Base-by-base conservation (phyloP, 1,284 basidiomycete genomes). In the Phylloboletellus chloephorus region DNA sequence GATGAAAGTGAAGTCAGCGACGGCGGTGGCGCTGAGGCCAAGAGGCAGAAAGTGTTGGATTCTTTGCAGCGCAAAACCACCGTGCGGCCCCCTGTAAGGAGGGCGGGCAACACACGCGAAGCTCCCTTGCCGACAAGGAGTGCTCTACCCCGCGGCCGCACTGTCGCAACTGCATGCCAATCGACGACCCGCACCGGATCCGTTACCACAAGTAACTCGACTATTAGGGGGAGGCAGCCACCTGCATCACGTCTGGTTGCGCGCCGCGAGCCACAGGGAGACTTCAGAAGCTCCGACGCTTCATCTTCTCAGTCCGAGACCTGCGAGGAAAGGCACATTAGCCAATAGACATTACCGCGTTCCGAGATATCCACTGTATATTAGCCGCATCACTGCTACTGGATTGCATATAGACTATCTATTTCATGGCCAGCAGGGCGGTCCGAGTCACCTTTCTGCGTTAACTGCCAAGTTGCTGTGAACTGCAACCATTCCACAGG, bases 31-130 rank as follows among this genome's bases (percentile, higher is more conserved):
- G 31, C 40, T 19, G 44, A 45, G 13, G 35, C 31, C 7, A 61
- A 64, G 43, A 60, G 47, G 29, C 63, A 54, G 34, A 61, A 36
- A 19, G 49, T 64, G 17, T 25, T 64, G 19, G 50, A 53, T 11
- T 54, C 61, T 24, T 20, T 48, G n/a, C 51, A 45, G 36, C 60
- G 61, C 23, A 51, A 42, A 37, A 55, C 54, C 7, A 58, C 56
- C 12, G 37, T 63, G n/a, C 63, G 63, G 8, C 60, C 58, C 9
- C 23, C 29, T 20, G n/a, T 35, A 20, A 56, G 42, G 33, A 52
- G 39, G 3, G 12, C 29, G 17, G 44, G 35, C 21, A 47, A 41
- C 13, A 24, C 40, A 7, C 60, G 44, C 26, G 60, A 49, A 35
- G 31, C 22, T 7, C 12, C 42, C 12, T 26, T 50, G 11, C 21